Base-by-base conservation (phyloP, 768 basidiomycete genomes). In the Phanerochaete carnosa region DNA sequence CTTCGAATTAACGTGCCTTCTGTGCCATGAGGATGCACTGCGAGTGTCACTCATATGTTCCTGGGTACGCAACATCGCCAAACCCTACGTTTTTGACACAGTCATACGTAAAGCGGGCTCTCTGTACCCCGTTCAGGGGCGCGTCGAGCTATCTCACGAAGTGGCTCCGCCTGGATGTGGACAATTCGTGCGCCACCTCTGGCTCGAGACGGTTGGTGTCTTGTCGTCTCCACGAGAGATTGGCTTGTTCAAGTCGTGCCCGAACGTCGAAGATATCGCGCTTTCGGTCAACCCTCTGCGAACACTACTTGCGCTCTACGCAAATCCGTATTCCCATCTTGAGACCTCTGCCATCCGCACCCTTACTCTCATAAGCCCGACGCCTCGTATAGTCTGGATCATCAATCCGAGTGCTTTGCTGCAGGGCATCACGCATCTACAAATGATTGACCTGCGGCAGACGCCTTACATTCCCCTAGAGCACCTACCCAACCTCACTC, bases 381-480 rank as follows among this genome's bases (percentile, higher is more conserved):
- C 63, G 35, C 60, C 55, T 37, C 66, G 67, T 0, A 64, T 64
- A 37, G 64, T 66, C 29, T 68, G 67, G 67, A 62, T 64, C 58
- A 62, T 68, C 30, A 58, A 53, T 15, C 32, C 62, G 3, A 23
- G 52, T 11, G 33, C 51, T 28, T 26, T 68, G 25, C 58, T 68
- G 29, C 60, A 65, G 19, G 67, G 67, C 54, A 65, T 70, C 60
- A 68, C 69, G 2, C 65, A 66, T 32, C 63, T 70, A 7, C 67
- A 63, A 23, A 58, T 70, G 32, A 58, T 62, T 50, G 60, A 64
- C 60, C 62, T 68, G 64, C 57, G 58, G 46, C 47, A 65, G 29
- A 66, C 62, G 3, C 23, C 64, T 1, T 68, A 65, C 62, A 58
- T 63, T 22, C 69, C 69, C 0, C 58, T 68, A 54, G 64, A 63